Evolutionary conservation across 768 basidiomycete species (phyloP).

Genomic region (Suillus tomentosus): DNA sequence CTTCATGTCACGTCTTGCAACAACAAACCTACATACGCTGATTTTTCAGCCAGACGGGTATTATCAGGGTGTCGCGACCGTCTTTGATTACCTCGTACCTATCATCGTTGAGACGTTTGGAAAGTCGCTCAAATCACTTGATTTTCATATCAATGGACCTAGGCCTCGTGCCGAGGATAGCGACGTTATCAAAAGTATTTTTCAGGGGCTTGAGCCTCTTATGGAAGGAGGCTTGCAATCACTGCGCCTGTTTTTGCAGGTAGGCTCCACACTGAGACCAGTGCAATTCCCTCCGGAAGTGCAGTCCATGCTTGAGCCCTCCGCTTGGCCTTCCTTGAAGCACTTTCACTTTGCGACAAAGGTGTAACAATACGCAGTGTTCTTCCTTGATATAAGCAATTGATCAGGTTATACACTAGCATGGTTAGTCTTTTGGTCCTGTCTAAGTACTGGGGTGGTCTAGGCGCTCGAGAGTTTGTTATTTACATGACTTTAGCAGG

Average conservation of each 20-base stretch:
- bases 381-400: not conserved
- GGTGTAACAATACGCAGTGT: not conserved
- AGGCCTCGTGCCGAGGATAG: not conserved
- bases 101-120: conserved; percentile 3
- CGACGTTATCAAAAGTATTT: conserved; percentile 1
- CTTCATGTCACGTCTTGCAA: conserved; percentile 10
- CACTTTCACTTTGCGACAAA: conserved; percentile 10
- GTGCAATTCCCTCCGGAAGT: conserved; percentile 4
- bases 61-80: not conserved
- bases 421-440: not conserved
- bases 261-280: not conserved
- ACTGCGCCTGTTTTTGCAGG: conserved; percentile 5
- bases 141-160: conserved; percentile 12
- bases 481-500: too few species aligned
- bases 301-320: conserved; percentile 7
- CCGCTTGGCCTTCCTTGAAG: conserved; percentile 11
- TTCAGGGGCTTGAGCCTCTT: conserved; percentile 7
- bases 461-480: too few species aligned
- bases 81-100: conserved; percentile 4
- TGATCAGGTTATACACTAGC: not conserved
- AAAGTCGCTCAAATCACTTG: conserved; percentile 10
- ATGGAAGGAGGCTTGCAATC: conserved; percentile 9
- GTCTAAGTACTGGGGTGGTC: not conserved
- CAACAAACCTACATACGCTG: conserved; percentile 1
- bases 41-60: conserved; percentile 11